These are phyloP conservation scores for Carpinus fangiana DNA, from an alignment of 306 rosid genomes.

Conservation along the genomic window DNA sequence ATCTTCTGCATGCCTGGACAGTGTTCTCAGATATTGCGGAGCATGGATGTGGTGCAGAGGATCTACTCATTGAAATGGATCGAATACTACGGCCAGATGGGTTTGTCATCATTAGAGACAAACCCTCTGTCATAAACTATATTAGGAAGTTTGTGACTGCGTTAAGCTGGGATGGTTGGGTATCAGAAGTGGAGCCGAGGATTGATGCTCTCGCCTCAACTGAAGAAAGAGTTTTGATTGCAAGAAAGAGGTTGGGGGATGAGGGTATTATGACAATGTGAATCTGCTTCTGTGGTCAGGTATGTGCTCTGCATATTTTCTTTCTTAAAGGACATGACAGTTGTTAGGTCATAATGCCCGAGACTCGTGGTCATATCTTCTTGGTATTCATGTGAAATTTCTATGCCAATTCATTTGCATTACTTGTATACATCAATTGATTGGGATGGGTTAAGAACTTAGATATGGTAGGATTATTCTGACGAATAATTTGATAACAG, in stretches of 20 bases:
- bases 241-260: slow-evolving; percentile 54
- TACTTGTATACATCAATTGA: background rate
- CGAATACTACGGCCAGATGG: slow-evolving; percentile 60
- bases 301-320: background rate
- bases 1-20: slow-evolving; percentile 66
- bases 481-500: background rate
- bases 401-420: background rate
- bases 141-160: slow-evolving; percentile 46
- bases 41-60: slow-evolving; percentile 54
- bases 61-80: slow-evolving; percentile 62
- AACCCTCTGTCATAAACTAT: slow-evolving; percentile 44
- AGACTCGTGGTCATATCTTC: background rate
- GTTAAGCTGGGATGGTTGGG: slow-evolving; percentile 64
- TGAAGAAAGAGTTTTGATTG: slow-evolving; percentile 62
- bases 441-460: background rate
- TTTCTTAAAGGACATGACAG: background rate
- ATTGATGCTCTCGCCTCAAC: slow-evolving; percentile 46
- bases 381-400: background rate
- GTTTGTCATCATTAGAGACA: slow-evolving; percentile 63
- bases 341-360: background rate
- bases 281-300: slow-evolving; percentile 12
- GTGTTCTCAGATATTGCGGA: slow-evolving; percentile 51
- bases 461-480: background rate
- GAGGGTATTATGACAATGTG: slow-evolving; percentile 23
- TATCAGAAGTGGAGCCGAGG: slow-evolving; percentile 57